phyloP scores from a whole-genome alignment of 2,329 filamentous ascomycete species.

The Claviceps paspali region DNA sequence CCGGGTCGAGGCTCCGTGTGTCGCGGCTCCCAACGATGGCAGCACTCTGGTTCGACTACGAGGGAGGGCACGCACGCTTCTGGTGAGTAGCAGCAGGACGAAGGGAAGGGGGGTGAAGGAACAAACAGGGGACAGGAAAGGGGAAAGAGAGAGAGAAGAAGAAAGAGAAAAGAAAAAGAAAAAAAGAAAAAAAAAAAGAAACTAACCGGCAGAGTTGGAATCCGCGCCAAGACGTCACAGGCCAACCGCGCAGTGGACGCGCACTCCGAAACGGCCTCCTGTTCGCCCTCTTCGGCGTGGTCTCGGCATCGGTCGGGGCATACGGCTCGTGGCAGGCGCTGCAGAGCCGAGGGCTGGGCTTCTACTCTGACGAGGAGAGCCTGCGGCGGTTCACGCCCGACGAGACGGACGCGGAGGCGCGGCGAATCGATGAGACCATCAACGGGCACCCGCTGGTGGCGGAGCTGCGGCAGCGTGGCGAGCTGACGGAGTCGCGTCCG shows the following conservation, averaged over 20 bases:
- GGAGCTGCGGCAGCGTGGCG: constrained; percentile 50
- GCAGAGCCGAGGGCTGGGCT: constrained; percentile 20
- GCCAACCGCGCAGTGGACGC: neutral
- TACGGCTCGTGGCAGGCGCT: constrained; percentile 21
- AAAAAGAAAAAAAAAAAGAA: too few species aligned
- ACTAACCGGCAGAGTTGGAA: too few species aligned
- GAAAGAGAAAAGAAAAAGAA: too few species aligned
- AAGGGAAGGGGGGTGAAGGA: too few species aligned
- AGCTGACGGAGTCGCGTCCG: constrained; percentile 63
- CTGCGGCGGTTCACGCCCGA: constrained; percentile 46
- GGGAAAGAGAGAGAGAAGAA: too few species aligned
- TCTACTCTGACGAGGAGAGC: constrained; percentile 52
- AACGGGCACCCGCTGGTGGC: constrained; percentile 57
- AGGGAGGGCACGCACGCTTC: neutral
- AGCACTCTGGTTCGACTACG: neutral
- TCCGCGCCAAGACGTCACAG: neutral
- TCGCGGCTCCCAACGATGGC: neutral
- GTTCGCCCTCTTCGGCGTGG: constrained; percentile 15
- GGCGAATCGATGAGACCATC: constrained; percentile 57
- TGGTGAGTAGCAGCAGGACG: neutral
- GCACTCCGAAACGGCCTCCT: constrained; percentile 11
- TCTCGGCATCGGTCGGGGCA: constrained; percentile 18
- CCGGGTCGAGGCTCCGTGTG: neutral
- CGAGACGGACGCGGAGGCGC: constrained; percentile 31
- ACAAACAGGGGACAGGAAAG: too few species aligned